Evolutionary conservation across 1,284 basidiomycete genomes (phyloP), one percentile per base, ranked within the genome.

Genomic region (Irpex sp.): DNA sequence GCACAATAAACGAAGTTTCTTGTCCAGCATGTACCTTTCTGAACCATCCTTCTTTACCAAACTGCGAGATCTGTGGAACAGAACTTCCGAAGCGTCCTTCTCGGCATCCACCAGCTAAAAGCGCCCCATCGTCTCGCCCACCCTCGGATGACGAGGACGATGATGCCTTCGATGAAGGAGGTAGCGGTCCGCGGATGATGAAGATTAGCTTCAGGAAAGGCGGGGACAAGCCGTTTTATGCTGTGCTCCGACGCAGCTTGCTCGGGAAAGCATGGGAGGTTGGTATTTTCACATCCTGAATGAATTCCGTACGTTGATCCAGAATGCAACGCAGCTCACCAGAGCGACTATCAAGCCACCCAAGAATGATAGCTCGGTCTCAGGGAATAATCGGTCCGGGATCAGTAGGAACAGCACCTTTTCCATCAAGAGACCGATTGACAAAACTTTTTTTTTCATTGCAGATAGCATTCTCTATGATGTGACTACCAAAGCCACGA

Each of bases 1-100:
- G 9, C n/a, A 58, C 13, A 15, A 59, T 31, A 43, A 63, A 36
- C n/a, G 75, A 75, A 58, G 78, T 91, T 39, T 76, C 90, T 9
- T 99, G 97, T 75, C 83, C 89, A 0, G 88, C 88, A 0, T 99
- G 97, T 71, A 98, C 97, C 0, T 99, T 97, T 71, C 79, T 95
- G 35, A 99, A 99, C 74, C 89, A 93, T 67, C 86, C 88, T 0
- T 89, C 86, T 1, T 79, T 96, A 68, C 73, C 75, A 1, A 75
- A 78, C 8, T 99, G 97, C 77, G 97, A 98, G 76, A 92, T 99
- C 15, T 99, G 97, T 72, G 84, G 83, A 3, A 91, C 93, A 5
- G 77, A 84, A 0, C 79, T 97, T 6, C 77, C 76, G 5, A 70
- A 70, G 46, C 68, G 67, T 53, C 51, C 64, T 36, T 57, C 64